These are phyloP conservation scores for Odonthalia washingtoniensis DNA, from an alignment of 31 red algal species.

Conservation along the genomic window DNA sequence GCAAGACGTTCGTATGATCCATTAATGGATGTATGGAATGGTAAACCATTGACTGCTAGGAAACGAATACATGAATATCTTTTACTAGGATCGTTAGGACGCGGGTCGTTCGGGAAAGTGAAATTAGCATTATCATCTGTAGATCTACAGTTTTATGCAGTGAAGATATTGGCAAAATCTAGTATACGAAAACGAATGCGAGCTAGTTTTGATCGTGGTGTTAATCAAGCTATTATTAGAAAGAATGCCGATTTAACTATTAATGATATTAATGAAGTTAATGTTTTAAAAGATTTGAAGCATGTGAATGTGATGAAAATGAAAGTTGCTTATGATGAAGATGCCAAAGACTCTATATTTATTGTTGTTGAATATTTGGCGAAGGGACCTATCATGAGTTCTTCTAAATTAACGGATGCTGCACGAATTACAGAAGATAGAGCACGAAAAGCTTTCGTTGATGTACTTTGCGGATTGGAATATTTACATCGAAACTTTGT, in stretches of 20 bases:
- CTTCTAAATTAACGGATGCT: constrained; percentile 69
- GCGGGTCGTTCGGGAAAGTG: constrained; percentile 89
- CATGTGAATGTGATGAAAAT: constrained; percentile 81
- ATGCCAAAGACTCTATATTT: constrained; percentile 63
- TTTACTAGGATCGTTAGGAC: constrained; percentile 78
- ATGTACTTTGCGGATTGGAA: constrained; percentile 69
- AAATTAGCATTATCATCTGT: constrained; percentile 73
- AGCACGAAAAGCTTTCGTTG: constrained; percentile 57
- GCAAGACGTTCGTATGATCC: constrained; percentile 58
- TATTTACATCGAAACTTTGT: constrained; percentile 81
- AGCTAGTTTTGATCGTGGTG: not conserved
- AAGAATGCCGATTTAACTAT: constrained; percentile 30
- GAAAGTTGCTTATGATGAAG: constrained; percentile 70
- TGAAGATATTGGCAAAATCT: constrained; percentile 73
- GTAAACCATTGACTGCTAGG: constrained; percentile 39
- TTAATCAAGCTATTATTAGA: not conserved
- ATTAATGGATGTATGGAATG: constrained; percentile 59
- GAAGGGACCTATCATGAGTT: constrained; percentile 82
- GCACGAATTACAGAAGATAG: constrained; percentile 54
- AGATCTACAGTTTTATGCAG: constrained; percentile 79
- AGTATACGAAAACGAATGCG: constrained; percentile 64
- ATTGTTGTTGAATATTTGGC: constrained; percentile 90
- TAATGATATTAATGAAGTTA: constrained; percentile 91
- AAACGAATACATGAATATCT: constrained; percentile 74
- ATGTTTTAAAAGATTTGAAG: constrained; percentile 58